These are phyloP conservation scores for Talaromyces islandicus DNA, from an alignment of 2,329 filamentous ascomycete species.

Conservation along the genomic window DNA sequence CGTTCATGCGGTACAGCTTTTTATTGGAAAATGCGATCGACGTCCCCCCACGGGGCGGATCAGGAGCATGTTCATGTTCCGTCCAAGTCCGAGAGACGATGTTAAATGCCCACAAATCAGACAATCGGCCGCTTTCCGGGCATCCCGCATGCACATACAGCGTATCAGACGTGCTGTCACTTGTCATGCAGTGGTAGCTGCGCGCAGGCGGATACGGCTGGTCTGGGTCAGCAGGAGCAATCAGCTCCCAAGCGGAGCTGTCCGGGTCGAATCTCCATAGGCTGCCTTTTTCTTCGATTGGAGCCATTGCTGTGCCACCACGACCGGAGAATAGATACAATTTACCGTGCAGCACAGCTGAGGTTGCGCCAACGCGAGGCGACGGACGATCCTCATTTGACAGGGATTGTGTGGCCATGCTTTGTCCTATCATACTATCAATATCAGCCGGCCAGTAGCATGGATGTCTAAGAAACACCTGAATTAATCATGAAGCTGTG, in stretches of 20 bases:
- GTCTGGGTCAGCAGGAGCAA: slow-evolving; percentile 49
- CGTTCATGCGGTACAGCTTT: slow-evolving; percentile 71
- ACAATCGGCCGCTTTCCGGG: slow-evolving; percentile 55
- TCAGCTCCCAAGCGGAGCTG: slow-evolving; percentile 57
- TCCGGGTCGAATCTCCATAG: slow-evolving; percentile 71
- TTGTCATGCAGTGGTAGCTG: slow-evolving; percentile 63
- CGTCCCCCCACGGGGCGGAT: slow-evolving; percentile 59
- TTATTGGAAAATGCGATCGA: slow-evolving; percentile 60
- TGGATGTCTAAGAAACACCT: not conserved
- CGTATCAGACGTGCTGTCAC: slow-evolving; percentile 55
- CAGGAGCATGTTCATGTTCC: slow-evolving; percentile 61
- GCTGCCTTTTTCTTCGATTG: slow-evolving; percentile 66
- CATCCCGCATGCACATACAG: slow-evolving; percentile 75
- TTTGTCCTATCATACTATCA: not conserved
- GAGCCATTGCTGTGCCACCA: slow-evolving; percentile 61
- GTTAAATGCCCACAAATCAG: slow-evolving; percentile 75
- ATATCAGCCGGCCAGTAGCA: not conserved
- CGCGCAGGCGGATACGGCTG: slow-evolving; percentile 53
- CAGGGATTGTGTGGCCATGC: not conserved
- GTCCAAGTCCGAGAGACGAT: slow-evolving; percentile 60
- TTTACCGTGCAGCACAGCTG: slow-evolving; percentile 59
- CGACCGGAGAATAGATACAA: slow-evolving; percentile 81
- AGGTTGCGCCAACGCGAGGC: slow-evolving; percentile 67
- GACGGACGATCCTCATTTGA: slow-evolving; percentile 45
- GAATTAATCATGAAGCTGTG: slow-evolving; percentile 54